Conservation (phyloP, 495 filamentous ascomycete species). For the Diplogelasinospora grovesii region DNA sequence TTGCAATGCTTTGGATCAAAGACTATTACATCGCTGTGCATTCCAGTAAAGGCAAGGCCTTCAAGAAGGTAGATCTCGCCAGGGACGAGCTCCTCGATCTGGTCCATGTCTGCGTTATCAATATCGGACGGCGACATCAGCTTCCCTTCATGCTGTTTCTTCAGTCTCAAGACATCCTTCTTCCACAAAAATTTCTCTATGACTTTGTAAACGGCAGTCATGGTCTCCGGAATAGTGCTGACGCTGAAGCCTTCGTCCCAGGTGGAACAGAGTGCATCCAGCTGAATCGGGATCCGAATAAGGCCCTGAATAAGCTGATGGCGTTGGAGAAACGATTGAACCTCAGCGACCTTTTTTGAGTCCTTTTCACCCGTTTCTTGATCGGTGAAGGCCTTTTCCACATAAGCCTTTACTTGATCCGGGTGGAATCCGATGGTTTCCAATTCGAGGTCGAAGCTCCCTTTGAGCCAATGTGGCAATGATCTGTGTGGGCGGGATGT, state of each 20-base stretch:
- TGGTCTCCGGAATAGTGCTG: constrained; percentile 21
- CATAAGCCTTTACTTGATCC: constrained; percentile 26
- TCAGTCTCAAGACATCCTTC: constrained; percentile 32
- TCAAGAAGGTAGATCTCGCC: constrained; percentile 27
- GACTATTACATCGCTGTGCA: constrained; percentile 31
- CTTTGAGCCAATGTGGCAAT: constrained; percentile 7
- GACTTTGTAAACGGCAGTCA: constrained; percentile 37
- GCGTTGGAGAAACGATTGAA: constrained; percentile 29
- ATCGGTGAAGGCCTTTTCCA: constrained; percentile 16
- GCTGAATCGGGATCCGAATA: constrained; percentile 40
- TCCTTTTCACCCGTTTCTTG: constrained; percentile 4
- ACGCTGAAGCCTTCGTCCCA: constrained; percentile 24
- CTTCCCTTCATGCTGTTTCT: constrained; percentile 22
- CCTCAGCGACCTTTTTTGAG: constrained; percentile 12
- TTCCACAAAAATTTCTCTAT: constrained; percentile 34
- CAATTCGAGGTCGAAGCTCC: constrained; percentile 20
- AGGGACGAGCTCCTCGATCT: constrained; percentile 14
- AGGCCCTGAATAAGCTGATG: constrained; percentile 31
- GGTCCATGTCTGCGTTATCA: not conserved
- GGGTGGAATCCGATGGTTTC: constrained; percentile 32
- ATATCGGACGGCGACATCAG: constrained; percentile 1
- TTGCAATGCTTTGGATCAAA: constrained; percentile 22
- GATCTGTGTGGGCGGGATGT: constrained; percentile 30
- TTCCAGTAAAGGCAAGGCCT: constrained; percentile 31
- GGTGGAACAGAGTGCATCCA: constrained; percentile 40